Evolutionary conservation across 1,139 yeast genomes (phyloP).

Genomic region (Yamadazyma songkhlaensis): DNA sequence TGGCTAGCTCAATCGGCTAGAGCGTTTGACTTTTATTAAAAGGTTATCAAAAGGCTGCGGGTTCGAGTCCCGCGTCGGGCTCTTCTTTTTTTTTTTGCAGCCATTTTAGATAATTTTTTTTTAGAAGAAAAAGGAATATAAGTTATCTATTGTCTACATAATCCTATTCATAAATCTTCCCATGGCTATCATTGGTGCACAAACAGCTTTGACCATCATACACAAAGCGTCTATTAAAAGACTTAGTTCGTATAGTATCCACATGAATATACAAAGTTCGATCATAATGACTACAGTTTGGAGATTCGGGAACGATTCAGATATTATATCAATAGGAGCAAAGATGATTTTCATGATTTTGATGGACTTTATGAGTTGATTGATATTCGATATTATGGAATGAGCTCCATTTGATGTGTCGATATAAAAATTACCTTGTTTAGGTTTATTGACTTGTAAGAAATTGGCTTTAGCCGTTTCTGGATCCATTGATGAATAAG

Average conservation of each 20-base stretch:
- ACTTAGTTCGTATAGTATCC: conserved; percentile 45
- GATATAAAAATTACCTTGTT: conserved; percentile 4
- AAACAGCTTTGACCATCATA: conserved; percentile 46
- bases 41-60: conserved; percentile 17
- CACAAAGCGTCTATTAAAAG: conserved; percentile 44
- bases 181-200: conserved; percentile 50
- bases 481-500: conserved; percentile 20
- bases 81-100: conserved; percentile 9
- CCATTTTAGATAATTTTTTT: not conserved
- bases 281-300: conserved; percentile 40
- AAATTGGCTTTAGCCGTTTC: not conserved
- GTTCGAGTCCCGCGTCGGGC: conserved; percentile 20
- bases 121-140: not conserved
- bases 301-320: conserved; percentile 35
- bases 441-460: too few species aligned
- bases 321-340: conserved; percentile 44
- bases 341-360: conserved; percentile 37
- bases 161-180: conserved; percentile 45
- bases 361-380: conserved; percentile 33
- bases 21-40: conserved; percentile 15
- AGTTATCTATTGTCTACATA: conserved; percentile 19
- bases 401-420: conserved; percentile 18
- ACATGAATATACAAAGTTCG: conserved; percentile 39
- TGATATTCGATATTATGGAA: conserved; percentile 28
- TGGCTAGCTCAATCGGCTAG: conserved; percentile 18